A percentile compares a stretch with the other conserved stretches of the same genome.
phyloP scores from a whole-genome alignment of 2,329 filamentous ascomycete genomes.

The Xylaria polymorpha region DNA sequence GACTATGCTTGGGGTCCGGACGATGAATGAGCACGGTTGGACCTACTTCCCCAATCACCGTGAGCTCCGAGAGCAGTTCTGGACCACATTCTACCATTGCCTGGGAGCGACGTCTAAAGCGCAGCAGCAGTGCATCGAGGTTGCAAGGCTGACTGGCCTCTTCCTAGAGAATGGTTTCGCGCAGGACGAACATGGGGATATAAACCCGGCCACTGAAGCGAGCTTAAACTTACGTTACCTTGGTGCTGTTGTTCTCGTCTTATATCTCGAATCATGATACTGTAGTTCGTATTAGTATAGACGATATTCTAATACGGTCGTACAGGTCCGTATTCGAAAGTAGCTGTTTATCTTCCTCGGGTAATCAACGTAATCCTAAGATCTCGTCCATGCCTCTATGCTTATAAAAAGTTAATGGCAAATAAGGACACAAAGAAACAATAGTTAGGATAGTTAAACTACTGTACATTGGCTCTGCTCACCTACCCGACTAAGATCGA shows the following conservation, averaged over 20 bases:
- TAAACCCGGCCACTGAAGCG: conserved; percentile 16
- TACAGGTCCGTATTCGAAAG: no score
- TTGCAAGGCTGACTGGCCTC: conserved; percentile 26
- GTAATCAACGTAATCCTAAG: no score
- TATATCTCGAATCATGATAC: conserved; percentile 1
- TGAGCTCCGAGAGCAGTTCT: conserved; percentile 21
- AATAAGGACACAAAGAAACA: no score
- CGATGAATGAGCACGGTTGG: conserved; percentile 22
- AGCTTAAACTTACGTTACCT: conserved; percentile 27
- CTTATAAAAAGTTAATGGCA: no score
- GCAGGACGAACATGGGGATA: conserved; percentile 19
- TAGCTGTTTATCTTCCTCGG: no score
- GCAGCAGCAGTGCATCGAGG: conserved; percentile 22
- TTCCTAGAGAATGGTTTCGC: conserved; percentile 26
- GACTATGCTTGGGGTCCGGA: conserved; percentile 36
- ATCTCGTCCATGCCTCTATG: no score
- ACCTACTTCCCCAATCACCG: conserved; percentile 21
- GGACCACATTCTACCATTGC: conserved; percentile 18
- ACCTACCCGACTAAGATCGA: no score
- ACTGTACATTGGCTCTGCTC: no score
- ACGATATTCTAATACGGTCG: no score
- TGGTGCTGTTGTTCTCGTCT: conserved; percentile 24
- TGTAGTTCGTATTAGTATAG: no score
- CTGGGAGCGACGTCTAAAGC: conserved; percentile 14
- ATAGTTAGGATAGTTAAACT: no score